phyloP scores from a whole-genome alignment of 257 asterid genomes.

The Solanum peruvianum region DNA sequence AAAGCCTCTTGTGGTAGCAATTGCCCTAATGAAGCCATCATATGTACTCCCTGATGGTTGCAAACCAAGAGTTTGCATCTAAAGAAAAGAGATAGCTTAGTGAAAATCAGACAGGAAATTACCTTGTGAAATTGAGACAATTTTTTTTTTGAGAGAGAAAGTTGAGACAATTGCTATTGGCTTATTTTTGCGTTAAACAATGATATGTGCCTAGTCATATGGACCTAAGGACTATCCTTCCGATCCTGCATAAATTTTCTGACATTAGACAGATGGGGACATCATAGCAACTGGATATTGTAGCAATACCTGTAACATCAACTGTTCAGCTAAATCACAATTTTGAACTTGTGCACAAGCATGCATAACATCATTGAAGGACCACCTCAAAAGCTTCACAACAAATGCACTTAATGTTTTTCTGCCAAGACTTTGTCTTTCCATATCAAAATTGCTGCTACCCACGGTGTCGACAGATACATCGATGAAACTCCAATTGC shows the following conservation, averaged over 20 bases:
- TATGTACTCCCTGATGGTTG: constrained; percentile 52
- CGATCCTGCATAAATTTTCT: background rate
- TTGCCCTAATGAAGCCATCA: constrained; percentile 55
- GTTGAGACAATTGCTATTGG: background rate
- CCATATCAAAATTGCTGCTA: constrained; percentile 1
- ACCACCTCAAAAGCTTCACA: constrained; percentile 45
- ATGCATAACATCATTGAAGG: constrained; percentile 55
- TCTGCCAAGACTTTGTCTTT: constrained; percentile 6
- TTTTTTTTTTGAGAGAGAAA: too few species aligned
- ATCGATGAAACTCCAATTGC: constrained; percentile 14
- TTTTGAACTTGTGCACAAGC: constrained; percentile 50
- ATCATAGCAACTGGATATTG: background rate
- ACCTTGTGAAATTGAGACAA: background rate
- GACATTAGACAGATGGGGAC: background rate
- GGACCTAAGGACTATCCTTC: background rate
- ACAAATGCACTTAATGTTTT: constrained; percentile 25
- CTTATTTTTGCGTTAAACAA: background rate
- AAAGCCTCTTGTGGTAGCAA: constrained; percentile 40
- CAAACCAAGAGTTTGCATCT: constrained; percentile 85
- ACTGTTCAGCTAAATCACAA: constrained; percentile 47
- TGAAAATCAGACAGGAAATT: background rate
- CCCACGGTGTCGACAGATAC: background rate
- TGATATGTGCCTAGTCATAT: background rate
- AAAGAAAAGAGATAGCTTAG: constrained; percentile 10
- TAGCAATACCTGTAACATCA: constrained; percentile 57